phyloP scores from a whole-genome alignment of 129 eudicot genomes.

The Pittosporum tobira region DNA sequence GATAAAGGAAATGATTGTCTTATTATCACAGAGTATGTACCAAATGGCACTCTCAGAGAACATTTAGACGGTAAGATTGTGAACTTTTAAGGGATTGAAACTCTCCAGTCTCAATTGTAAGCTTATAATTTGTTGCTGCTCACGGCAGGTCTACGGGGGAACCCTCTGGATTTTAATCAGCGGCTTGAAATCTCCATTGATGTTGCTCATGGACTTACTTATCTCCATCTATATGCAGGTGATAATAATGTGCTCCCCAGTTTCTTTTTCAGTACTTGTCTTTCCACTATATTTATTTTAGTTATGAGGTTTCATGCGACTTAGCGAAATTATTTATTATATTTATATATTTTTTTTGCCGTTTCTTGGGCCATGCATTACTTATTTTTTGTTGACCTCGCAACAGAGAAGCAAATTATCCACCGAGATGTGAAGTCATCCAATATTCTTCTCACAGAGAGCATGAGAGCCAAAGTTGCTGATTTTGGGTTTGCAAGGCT shows the following conservation, averaged over 20 bases:
- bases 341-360: background rate
- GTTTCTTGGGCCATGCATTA: background rate
- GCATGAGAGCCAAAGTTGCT: slow-evolving; percentile 83
- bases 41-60: slow-evolving; percentile 93
- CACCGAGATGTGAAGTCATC: slow-evolving; percentile 95
- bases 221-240: slow-evolving; percentile 90
- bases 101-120: background rate
- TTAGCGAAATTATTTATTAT: too few species aligned
- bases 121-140: slow-evolving; percentile 13
- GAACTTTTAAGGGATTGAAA: slow-evolving; percentile 4
- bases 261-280: too few species aligned
- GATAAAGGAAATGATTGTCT: slow-evolving; percentile 87
- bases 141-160: slow-evolving; percentile 57
- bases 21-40: slow-evolving; percentile 74
- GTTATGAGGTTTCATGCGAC: too few species aligned
- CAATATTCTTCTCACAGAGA: slow-evolving; percentile 81
- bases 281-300: too few species aligned
- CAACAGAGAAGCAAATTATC: slow-evolving; percentile 81
- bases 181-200: slow-evolving; percentile 87
- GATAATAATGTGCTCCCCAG: slow-evolving; percentile 5
- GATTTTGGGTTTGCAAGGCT: slow-evolving; percentile 93
- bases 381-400: slow-evolving; percentile 9
- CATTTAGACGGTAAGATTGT: slow-evolving; percentile 82
- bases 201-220: slow-evolving; percentile 81
- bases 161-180: slow-evolving; percentile 75